Conservation (phyloP, 305 asterid species). For the Fraxinus sp. region DNA sequence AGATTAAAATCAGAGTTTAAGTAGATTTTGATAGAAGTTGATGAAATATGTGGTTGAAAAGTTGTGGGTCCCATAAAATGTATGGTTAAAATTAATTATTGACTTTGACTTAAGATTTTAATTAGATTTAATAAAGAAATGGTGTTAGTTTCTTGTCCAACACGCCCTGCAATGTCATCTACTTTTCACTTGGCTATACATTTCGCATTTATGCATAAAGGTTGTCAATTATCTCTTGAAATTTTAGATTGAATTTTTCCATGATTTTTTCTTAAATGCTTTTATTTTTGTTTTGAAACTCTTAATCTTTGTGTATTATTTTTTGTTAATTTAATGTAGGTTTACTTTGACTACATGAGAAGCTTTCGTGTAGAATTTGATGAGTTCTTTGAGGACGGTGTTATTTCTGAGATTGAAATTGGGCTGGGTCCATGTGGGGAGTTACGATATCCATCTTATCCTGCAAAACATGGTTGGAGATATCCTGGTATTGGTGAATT, state of each 20-base stretch:
- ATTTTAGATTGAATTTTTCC: not conserved
- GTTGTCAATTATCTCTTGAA: slow-evolving; percentile 3
- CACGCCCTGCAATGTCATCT: not conserved
- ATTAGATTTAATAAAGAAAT: not conserved
- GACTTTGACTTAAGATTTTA: not conserved
- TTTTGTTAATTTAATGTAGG: slow-evolving; percentile 39
- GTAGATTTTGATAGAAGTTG: not conserved
- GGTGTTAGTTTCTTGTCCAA: not conserved
- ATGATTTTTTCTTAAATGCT: not conserved
- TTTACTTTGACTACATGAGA: slow-evolving; percentile 80
- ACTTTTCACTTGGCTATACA: slow-evolving; percentile 18
- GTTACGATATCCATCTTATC: slow-evolving; percentile 77
- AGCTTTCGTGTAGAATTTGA: slow-evolving; percentile 75
- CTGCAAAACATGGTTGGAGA: slow-evolving; percentile 73
- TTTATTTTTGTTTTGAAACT: slow-evolving; percentile 5
- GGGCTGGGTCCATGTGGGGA: slow-evolving; percentile 91
- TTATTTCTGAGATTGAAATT: slow-evolving; percentile 67
- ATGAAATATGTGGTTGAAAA: not conserved
- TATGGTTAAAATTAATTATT: too few species aligned
- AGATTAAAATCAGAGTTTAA: too few species aligned
- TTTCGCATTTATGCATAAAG: not conserved
- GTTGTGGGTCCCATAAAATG: not conserved
- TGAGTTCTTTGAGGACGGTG: slow-evolving; percentile 65
- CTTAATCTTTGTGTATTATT: slow-evolving; percentile 12
- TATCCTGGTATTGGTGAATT: slow-evolving; percentile 90